Percentiles rank a stretch among this genome's conserved stretches.
phyloP scores from a whole-genome alignment of 116 monocot genomes.

The Cymodocea nodosa region DNA sequence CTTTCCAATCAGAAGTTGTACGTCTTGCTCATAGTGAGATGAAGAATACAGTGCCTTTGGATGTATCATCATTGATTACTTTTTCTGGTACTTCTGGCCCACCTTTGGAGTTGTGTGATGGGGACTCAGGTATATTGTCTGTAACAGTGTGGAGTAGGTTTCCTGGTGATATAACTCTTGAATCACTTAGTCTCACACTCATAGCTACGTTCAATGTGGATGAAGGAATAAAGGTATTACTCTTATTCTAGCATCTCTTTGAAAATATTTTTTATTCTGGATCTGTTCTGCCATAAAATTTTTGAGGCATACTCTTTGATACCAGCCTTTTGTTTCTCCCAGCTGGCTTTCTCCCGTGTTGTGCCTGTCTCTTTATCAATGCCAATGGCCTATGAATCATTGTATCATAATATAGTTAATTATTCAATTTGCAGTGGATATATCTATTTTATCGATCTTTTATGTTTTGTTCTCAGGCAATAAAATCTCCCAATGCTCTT shows the following conservation, averaged over 20 bases:
- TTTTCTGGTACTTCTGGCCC: constrained; percentile 88
- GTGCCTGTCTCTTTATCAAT: no score
- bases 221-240: constrained; percentile 84
- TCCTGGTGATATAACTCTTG: constrained; percentile 86
- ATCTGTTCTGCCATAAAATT: no score
- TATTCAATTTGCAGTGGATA: background rate
- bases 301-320: no score
- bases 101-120: constrained; percentile 85
- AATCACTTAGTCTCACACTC: constrained; percentile 81
- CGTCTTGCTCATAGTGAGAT: constrained; percentile 83
- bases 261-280: no score
- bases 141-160: constrained; percentile 96
- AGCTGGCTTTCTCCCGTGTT: no score
- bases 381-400: no score
- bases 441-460: background rate
- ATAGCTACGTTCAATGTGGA: constrained; percentile 61
- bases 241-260: background rate
- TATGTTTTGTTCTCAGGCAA: constrained; percentile 35
- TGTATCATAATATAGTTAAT: no score
- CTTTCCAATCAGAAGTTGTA: constrained; percentile 86
- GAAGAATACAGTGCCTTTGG: constrained; percentile 87
- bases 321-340: no score
- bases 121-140: constrained; percentile 75
- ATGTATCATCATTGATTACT: constrained; percentile 89
- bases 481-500: constrained; percentile 45